Conservation (phyloP, 495 filamentous ascomycete species). For the Neurospora tetrasperma region DNA sequence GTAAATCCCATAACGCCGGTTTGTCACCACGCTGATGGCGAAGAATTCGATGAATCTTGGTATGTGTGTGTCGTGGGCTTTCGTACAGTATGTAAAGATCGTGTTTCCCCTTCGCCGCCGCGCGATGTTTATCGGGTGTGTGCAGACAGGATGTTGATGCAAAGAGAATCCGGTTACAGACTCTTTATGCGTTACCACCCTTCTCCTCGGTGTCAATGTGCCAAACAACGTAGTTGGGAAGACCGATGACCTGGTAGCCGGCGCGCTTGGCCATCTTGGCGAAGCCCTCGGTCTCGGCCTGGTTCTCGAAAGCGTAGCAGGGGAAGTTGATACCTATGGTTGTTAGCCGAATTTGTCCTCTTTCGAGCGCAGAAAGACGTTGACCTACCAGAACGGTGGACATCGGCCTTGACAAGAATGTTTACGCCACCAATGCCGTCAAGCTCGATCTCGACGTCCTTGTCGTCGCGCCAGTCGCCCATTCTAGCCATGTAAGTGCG, state of each 20-base stretch:
- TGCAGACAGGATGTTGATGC: background rate
- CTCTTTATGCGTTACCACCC: conserved; percentile 56
- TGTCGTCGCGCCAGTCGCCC: conserved; percentile 86
- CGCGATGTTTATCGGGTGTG: background rate
- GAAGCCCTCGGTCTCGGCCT: conserved; percentile 97
- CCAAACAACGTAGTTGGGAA: conserved; percentile 98
- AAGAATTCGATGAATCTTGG: conserved; percentile 18
- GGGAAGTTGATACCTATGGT: conserved; percentile 87
- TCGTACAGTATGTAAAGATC: conserved; percentile 25
- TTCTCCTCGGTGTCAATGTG: conserved; percentile 99
- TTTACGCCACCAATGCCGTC: conserved; percentile 97
- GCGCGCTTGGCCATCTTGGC: conserved; percentile 98
- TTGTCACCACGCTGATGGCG: conserved; percentile 5
- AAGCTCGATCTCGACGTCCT: conserved; percentile 80
- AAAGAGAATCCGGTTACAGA: background rate
- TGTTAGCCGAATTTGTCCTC: conserved; percentile 1
- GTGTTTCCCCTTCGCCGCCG: conserved; percentile 21
- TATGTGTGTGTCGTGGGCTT: conserved; percentile 23
- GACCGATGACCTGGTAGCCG: conserved; percentile 80
- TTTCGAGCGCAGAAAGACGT: background rate
- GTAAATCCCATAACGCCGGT: conserved; percentile 10
- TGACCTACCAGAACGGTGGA: conserved; percentile 76
- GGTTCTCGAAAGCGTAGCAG: conserved; percentile 94
- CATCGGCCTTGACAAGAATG: conserved; percentile 94
- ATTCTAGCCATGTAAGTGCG: conserved; percentile 76